phyloP scores from a whole-genome alignment of 139 green algal genomes.

The Ostreobium quekettii region DNA sequence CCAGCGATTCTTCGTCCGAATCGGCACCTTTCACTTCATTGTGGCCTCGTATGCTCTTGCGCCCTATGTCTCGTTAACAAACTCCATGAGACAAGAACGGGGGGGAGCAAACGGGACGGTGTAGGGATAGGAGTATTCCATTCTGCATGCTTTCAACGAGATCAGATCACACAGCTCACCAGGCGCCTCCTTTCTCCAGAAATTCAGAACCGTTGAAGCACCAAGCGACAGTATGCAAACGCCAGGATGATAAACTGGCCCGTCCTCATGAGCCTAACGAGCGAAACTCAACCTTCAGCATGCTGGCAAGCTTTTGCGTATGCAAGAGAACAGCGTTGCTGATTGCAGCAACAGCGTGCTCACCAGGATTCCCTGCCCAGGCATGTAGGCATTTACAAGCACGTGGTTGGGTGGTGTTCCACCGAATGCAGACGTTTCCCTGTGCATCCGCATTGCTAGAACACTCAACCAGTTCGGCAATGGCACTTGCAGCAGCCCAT shows the following conservation, averaged over 20 bases:
- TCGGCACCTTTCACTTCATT: too few species aligned
- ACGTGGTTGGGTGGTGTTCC: slow-evolving; percentile 48
- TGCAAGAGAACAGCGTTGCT: not conserved
- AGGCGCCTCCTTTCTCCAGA: slow-evolving; percentile 36
- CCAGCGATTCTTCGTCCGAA: too few species aligned
- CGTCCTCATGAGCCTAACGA: slow-evolving; percentile 49
- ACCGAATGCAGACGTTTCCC: slow-evolving; percentile 25
- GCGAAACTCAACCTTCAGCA: too few species aligned
- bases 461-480: slow-evolving; percentile 45
- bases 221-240: slow-evolving; percentile 52
- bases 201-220: slow-evolving; percentile 46
- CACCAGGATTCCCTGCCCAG: slow-evolving; percentile 59
- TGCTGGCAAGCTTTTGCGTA: not conserved
- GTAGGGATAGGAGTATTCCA: not conserved
- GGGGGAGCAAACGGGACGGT: not conserved
- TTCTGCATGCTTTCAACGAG: not conserved
- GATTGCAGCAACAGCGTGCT: not conserved
- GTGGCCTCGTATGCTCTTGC: too few species aligned
- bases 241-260: slow-evolving; percentile 43
- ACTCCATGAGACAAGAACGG: not conserved
- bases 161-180: not conserved
- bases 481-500: slow-evolving; percentile 44
- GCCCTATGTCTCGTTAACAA: too few species aligned
- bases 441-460: slow-evolving; percentile 25
- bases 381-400: slow-evolving; percentile 53